A percentile compares a stretch with the other conserved stretches of the same genome.
Conservation (phyloP, 225 moss, liverwort and hornwort genomes). For the Polytrichum formosum region DNA sequence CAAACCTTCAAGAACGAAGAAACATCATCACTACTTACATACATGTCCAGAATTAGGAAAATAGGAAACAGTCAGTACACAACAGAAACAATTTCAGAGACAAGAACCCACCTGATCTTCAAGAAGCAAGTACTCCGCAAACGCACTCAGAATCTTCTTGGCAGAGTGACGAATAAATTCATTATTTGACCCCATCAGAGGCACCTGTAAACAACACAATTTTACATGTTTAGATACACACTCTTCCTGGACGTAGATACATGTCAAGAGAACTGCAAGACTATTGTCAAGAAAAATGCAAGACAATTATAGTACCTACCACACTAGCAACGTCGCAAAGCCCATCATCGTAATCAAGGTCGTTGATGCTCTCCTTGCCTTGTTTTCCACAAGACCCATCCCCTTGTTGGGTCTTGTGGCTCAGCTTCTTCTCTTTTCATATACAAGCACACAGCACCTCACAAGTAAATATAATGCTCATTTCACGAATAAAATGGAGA, state of each 20-base stretch:
- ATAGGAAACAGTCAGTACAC: neutral
- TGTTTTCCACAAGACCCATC: slow-evolving; percentile 9
- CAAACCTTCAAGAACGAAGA: too few relatives aligned
- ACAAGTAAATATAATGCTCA: neutral
- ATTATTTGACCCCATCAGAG: slow-evolving; percentile 26
- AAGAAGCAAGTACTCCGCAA: slow-evolving; percentile 21
- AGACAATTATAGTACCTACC: slow-evolving; percentile 18
- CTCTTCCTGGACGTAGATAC: neutral
- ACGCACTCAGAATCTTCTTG: slow-evolving; percentile 31
- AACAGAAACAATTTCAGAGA: neutral
- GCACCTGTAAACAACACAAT: slow-evolving; percentile 25
- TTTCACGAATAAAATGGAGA: neutral
- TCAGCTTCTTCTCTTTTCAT: slow-evolving; percentile 40
- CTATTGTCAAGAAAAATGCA: neutral
- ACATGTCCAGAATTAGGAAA: slow-evolving; percentile 1
- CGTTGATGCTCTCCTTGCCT: slow-evolving; percentile 6
- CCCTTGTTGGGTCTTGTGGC: slow-evolving; percentile 11
- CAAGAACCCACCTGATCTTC: slow-evolving; percentile 26
- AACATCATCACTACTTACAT: neutral
- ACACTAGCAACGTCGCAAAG: slow-evolving; percentile 25
- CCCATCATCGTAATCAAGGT: slow-evolving; percentile 12
- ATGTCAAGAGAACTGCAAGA: neutral
- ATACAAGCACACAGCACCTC: neutral
- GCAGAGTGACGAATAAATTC: slow-evolving; percentile 49
- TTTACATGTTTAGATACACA: neutral